These are phyloP conservation scores for Talaromyces funiculosus DNA, from an alignment of 2,329 filamentous ascomycete genomes.

Conservation along the genomic window DNA sequence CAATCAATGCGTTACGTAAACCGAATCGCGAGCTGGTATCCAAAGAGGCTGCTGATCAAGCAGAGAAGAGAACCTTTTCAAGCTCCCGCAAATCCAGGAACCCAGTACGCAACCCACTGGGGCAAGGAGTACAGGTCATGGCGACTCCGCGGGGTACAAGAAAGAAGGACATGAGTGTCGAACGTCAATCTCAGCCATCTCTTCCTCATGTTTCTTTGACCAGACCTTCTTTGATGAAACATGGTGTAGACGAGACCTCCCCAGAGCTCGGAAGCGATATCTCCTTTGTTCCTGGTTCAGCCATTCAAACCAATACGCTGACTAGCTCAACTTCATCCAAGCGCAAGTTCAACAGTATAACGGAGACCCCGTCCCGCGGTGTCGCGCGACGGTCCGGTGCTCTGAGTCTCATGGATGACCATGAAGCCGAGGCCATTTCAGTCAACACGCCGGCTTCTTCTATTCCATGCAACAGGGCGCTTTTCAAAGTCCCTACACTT, in stretches of 20 bases:
- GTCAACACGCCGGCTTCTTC: constrained; percentile 14
- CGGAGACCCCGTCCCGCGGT: constrained; percentile 39
- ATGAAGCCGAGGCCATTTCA: background rate
- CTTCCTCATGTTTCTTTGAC: constrained; percentile 19
- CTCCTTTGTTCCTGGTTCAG: constrained; percentile 29
- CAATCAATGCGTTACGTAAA: constrained; percentile 43
- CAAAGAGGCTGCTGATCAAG: constrained; percentile 41
- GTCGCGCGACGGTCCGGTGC: constrained; percentile 21
- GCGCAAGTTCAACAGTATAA: constrained; percentile 21
- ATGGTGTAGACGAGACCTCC: constrained; percentile 1
- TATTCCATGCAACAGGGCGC: constrained; percentile 8
- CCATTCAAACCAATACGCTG: constrained; percentile 21
- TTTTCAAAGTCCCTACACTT: constrained; percentile 15
- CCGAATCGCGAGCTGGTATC: constrained; percentile 44
- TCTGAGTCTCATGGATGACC: constrained; percentile 8
- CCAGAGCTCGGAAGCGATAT: constrained; percentile 26
- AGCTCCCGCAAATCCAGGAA: constrained; percentile 36
- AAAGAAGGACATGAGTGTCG: constrained; percentile 26
- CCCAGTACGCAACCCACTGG: constrained; percentile 36
- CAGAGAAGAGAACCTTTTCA: constrained; percentile 30
- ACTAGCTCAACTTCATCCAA: background rate
- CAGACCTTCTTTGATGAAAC: background rate
- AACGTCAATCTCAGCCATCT: constrained; percentile 18
- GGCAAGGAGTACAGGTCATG: constrained; percentile 45
- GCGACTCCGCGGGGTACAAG: constrained; percentile 41